Conservation (phyloP, 345 rosid species). For the Populus nigra region DNA sequence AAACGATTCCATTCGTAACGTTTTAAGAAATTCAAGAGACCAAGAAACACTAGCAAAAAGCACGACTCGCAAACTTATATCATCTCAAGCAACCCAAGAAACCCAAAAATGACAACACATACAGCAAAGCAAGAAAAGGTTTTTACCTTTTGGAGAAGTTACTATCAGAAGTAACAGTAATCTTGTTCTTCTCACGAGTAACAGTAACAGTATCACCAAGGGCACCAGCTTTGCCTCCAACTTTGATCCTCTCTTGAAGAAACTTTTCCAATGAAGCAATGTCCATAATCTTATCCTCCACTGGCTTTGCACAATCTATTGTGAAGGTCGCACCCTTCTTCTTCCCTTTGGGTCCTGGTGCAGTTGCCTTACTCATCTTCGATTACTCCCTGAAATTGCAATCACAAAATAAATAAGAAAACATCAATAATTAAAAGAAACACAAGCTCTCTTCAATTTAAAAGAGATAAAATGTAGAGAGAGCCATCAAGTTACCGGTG, state of each 20-base stretch:
- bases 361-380: constrained; percentile 12
- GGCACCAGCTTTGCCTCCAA: constrained; percentile 73
- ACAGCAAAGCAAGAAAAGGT: not conserved
- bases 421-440: not conserved
- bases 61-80: not conserved
- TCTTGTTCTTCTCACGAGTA: constrained; percentile 46
- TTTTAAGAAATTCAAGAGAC: too few relatives aligned
- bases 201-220: constrained; percentile 56
- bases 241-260: constrained; percentile 72
- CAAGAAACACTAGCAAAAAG: too few relatives aligned
- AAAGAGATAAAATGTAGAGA: not conserved
- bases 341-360: constrained; percentile 32
- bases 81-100: not conserved
- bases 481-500: not conserved
- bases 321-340: constrained; percentile 52
- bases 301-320: constrained; percentile 67
- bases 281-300: constrained; percentile 77
- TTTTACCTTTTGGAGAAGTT: constrained; percentile 66
- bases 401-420: not conserved
- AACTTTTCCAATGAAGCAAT: constrained; percentile 70
- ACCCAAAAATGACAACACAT: not conserved
- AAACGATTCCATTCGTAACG: too few relatives aligned
- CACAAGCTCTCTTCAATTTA: not conserved
- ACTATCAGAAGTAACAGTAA: constrained; percentile 51
- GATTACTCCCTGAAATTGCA: not conserved